Evolutionary conservation across 495 filamentous ascomycete species (phyloP).

Genomic region (Penicillium robsamsonii): DNA sequence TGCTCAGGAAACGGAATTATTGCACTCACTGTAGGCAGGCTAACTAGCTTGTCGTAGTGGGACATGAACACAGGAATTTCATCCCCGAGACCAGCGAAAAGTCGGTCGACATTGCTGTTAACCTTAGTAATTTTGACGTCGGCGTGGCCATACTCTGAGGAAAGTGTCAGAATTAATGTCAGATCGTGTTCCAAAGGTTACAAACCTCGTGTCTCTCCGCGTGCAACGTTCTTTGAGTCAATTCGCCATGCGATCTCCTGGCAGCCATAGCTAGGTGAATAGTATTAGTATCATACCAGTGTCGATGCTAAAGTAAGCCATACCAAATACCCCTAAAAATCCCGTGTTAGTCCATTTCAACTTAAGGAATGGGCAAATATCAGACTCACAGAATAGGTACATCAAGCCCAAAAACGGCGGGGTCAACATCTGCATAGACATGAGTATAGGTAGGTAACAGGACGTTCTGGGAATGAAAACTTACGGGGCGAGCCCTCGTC

Average conservation of each 20-base stretch:
- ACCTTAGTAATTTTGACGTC: conserved; percentile 19
- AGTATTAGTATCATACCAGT: conserved; percentile 12
- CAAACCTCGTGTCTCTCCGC: conserved; percentile 24
- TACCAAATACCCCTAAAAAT: conserved; percentile 27
- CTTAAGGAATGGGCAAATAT: background rate
- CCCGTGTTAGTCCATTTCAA: conserved; percentile 15
- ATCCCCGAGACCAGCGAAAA: conserved; percentile 27
- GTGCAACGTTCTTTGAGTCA: conserved; percentile 21
- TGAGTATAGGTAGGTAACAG: conserved; percentile 12
- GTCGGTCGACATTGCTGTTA: conserved; percentile 20
- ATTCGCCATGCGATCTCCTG: conserved; percentile 27
- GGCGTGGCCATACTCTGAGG: conserved; percentile 27
- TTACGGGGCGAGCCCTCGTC: conserved; percentile 25
- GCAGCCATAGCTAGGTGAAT: conserved; percentile 19
- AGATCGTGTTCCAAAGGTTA: background rate
- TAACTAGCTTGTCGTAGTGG: conserved; percentile 29
- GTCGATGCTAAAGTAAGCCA: conserved; percentile 7
- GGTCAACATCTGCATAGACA: conserved; percentile 20
- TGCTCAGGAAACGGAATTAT: background rate
- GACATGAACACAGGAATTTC: conserved; percentile 29
- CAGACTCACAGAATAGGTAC: conserved; percentile 25
- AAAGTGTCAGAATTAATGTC: conserved; percentile 8
- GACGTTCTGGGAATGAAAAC: conserved; percentile 6
- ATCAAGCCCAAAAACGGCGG: conserved; percentile 24
- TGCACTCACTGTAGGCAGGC: conserved; percentile 21